Evolutionary conservation across 1,139 yeast species (phyloP).

Genomic region (Blastobotrys apis): DNA sequence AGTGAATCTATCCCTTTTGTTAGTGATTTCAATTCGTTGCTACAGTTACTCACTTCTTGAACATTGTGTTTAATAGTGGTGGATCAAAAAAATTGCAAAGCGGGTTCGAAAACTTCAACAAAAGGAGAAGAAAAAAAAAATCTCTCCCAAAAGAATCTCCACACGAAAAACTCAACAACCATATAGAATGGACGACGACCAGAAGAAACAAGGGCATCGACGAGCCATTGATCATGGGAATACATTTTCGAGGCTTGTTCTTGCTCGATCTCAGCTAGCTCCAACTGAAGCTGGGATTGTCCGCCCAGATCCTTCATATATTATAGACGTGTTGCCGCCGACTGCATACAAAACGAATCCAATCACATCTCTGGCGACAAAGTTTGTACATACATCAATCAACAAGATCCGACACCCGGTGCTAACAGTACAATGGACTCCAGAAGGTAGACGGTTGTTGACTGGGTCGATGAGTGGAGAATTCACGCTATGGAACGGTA

Average conservation of each 20-base stretch:
- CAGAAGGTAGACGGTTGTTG: slow-evolving; percentile 85
- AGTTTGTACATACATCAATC: slow-evolving; percentile 85
- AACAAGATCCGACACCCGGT: slow-evolving; percentile 91
- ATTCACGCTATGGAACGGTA: slow-evolving; percentile 94
- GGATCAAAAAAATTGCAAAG: not conserved
- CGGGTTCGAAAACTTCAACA: not conserved
- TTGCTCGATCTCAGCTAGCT: slow-evolving; percentile 47
- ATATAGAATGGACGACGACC: slow-evolving; percentile 5
- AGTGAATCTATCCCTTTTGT: slow-evolving; percentile 55
- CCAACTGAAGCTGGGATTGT: slow-evolving; percentile 47
- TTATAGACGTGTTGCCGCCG: slow-evolving; percentile 71
- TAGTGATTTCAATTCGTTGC: not conserved
- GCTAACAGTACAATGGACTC: slow-evolving; percentile 91
- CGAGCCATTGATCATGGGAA: slow-evolving; percentile 89
- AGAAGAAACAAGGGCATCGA: slow-evolving; percentile 51
- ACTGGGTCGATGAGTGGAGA: slow-evolving; percentile 95
- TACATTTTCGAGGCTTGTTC: slow-evolving; percentile 68
- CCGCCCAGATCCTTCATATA: slow-evolving; percentile 73
- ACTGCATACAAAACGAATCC: slow-evolving; percentile 55
- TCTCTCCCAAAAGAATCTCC: not conserved
- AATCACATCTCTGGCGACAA: slow-evolving; percentile 52
- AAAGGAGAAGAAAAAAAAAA: not conserved
- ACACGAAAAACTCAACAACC: not conserved
- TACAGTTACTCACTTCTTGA: slow-evolving; percentile 18
- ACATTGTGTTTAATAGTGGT: slow-evolving; percentile 13